phyloP scores from a whole-genome alignment of 2,329 filamentous ascomycete species.

The Gyromitra esculenta region DNA sequence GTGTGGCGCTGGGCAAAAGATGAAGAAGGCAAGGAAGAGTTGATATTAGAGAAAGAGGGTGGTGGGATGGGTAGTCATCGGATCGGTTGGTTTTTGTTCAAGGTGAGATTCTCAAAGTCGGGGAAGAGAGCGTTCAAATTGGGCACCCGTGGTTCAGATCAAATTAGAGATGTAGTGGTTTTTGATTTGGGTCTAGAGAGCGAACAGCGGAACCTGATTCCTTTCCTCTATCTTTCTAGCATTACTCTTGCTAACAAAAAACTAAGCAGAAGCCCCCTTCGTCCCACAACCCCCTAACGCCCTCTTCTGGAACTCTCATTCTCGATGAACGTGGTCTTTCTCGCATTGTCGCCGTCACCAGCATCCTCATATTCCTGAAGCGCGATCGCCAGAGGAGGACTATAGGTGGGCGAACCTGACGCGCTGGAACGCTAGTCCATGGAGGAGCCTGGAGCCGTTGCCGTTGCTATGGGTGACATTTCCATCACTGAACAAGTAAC shows the following conservation, averaged over 20 bases:
- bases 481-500: not conserved
- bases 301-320: slow-evolving; percentile 49
- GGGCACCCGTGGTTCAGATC: not conserved
- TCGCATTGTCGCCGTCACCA: slow-evolving; percentile 40
- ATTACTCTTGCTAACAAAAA: not conserved
- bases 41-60: slow-evolving; percentile 39
- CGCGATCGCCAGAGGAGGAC: slow-evolving; percentile 51
- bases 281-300: slow-evolving; percentile 21
- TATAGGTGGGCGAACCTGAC: slow-evolving; percentile 28
- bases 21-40: slow-evolving; percentile 10
- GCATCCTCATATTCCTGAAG: slow-evolving; percentile 48
- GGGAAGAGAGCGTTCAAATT: not conserved
- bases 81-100: slow-evolving; percentile 41
- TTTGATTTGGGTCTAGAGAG: not conserved
- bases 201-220: not conserved
- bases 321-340: slow-evolving; percentile 51
- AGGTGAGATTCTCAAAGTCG: slow-evolving; percentile 21
- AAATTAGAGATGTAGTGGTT: not conserved
- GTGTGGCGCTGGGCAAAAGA: slow-evolving; percentile 39
- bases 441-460: not conserved
- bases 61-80: slow-evolving; percentile 39
- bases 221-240: not conserved
- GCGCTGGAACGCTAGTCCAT: not conserved
- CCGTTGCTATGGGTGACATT: not conserved
- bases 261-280: slow-evolving; percentile 1